phyloP scores from a whole-genome alignment of 176 grass and related monocot genomes.

The Bothriochloa decipiens region DNA sequence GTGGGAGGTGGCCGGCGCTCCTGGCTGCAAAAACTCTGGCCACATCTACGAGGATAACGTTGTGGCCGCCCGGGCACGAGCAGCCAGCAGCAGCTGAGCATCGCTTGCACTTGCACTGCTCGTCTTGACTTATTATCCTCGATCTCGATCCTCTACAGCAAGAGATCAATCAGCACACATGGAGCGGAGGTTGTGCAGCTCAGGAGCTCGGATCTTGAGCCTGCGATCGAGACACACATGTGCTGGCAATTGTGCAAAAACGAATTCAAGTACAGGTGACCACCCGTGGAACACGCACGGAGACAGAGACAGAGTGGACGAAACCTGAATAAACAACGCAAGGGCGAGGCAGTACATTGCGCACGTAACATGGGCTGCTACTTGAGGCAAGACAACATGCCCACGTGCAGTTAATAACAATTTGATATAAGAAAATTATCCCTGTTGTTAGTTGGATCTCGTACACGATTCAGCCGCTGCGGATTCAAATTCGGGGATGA shows the following conservation, averaged over 20 bases:
- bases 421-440: neutral
- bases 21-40: constrained; percentile 29
- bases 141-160: neutral
- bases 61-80: constrained; percentile 3
- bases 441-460: neutral
- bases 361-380: neutral
- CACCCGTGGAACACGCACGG: neutral
- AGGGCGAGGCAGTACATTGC: too few relatives aligned
- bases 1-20: neutral
- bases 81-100: neutral
- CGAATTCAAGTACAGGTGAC: neutral
- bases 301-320: neutral
- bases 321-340: constrained; percentile 1
- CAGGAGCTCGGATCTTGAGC: constrained; percentile 17
- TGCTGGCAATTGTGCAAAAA: neutral
- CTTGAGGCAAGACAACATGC: neutral
- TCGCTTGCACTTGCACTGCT: neutral
- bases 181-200: too few relatives aligned
- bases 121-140: neutral
- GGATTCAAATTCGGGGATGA: neutral
- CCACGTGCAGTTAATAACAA: neutral
- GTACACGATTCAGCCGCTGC: neutral
- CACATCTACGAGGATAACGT: constrained; percentile 56
- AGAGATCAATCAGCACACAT: neutral
- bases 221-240: neutral